A percentile compares a stretch with the other conserved stretches of the same genome.
Conservation (phyloP, 257 asterid genomes). For the Orobanche coerulescens region DNA sequence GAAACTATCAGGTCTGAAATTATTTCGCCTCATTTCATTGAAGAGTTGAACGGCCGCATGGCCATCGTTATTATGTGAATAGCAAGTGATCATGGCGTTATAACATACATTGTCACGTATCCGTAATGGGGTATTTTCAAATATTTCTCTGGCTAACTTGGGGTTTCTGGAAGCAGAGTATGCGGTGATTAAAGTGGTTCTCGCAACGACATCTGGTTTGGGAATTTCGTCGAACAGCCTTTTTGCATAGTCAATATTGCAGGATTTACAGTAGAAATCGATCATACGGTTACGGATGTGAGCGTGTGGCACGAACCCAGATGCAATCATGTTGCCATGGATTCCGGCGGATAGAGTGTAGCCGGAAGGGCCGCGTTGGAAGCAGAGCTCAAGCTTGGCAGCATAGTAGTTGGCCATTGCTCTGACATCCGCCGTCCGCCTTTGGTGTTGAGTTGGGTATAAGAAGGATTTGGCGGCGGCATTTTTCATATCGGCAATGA, state of each 20-base stretch:
- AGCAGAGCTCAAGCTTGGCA: constrained; percentile 46
- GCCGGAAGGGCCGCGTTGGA: constrained; percentile 28
- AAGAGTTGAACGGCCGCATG: constrained; percentile 46
- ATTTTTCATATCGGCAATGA: constrained; percentile 23
- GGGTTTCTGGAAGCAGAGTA: constrained; percentile 45
- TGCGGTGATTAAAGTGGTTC: constrained; percentile 55
- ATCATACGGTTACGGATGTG: constrained; percentile 59
- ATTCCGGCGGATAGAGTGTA: constrained; percentile 33
- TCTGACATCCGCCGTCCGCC: constrained; percentile 19
- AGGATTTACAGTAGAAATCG: constrained; percentile 40
- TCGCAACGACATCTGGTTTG: constrained; percentile 53
- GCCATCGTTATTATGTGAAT: constrained; percentile 48
- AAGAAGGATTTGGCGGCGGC: constrained; percentile 32
- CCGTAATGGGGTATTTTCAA: constrained; percentile 36
- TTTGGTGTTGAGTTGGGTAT: constrained; percentile 11
- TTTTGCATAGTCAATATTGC: constrained; percentile 40
- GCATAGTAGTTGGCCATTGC: constrained; percentile 38
- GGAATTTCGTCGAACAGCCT: constrained; percentile 58
- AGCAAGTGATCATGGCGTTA: constrained; percentile 59
- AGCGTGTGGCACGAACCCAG: constrained; percentile 46
- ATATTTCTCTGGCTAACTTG: constrained; percentile 37
- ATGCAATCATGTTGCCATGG: constrained; percentile 52
- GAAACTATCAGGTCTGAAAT: constrained; percentile 42
- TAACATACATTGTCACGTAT: constrained; percentile 49
- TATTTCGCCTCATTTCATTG: constrained; percentile 39